Evolutionary conservation across 306 rosid species (phyloP), one percentile per base, ranked within the genome.

Genomic region (Fragaria iinumae): DNA sequence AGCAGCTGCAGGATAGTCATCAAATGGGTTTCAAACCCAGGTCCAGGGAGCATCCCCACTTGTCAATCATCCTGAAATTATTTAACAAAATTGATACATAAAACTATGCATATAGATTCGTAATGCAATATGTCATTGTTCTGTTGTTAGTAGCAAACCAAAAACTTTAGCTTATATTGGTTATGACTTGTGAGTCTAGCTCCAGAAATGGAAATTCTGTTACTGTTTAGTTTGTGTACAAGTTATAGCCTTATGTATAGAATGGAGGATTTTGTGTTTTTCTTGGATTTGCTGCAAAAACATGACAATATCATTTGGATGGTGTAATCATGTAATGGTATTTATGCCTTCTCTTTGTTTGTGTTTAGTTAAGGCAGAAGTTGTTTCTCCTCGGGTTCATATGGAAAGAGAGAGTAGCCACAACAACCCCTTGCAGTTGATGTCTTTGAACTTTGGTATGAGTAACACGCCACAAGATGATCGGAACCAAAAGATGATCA

Each of bases 351-450:
- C 56, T 79, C 67, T 27, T 72, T 83, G 69, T 71, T 74, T 57
- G 77, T 75, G 73, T 59, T 52, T 52, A 12, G 73, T 69, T 69
- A 29, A 73, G 52, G 78, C 17, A n/a, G 25, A 38, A 72, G 57
- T 43, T 68, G 21, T 50, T 50, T 68, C n/a, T 39, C 57, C 41
- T 21, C 7, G 5, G 70, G 62, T 66, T 67, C 68, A 11, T 5
- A 93, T 93, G 98, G 97, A 91, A 77, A 92, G 80, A 67, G 76
- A 79, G 73, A 78, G 82, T 69, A 59, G 84, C 81, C 76, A 81
- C 77, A 74, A 77, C 29, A 80, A 72, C 74, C 65, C 78, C 41
- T 45, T 43, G 77, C 82, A 81, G 71, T 50, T 69, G 72, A 64
- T 39, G 80, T 63, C 85, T 14, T 64, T 71, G 48, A 81, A 75